phyloP scores from a whole-genome alignment of 306 rosid species.

The Vigna radiata region DNA sequence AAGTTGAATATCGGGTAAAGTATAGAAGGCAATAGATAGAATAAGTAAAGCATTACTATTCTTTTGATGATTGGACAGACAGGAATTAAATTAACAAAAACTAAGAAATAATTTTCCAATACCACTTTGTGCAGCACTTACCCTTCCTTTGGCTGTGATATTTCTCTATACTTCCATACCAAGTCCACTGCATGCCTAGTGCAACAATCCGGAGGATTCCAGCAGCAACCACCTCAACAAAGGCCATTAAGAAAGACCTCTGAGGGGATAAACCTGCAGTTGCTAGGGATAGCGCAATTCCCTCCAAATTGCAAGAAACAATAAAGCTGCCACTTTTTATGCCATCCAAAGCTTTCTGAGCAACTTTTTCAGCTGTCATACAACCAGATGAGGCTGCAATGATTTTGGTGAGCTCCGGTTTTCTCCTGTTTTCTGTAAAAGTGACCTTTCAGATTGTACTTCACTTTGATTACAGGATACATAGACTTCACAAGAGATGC shows the following conservation, averaged over 20 bases:
- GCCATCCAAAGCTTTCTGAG: constrained; percentile 77
- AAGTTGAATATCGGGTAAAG: constrained; percentile 8
- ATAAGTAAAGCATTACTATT: constrained; percentile 14
- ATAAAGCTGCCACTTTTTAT: constrained; percentile 73
- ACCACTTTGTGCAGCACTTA: constrained; percentile 47
- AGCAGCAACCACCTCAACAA: constrained; percentile 69
- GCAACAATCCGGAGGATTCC: constrained; percentile 65
- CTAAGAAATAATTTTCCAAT: not conserved
- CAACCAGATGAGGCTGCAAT: constrained; percentile 71
- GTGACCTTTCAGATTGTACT: constrained; percentile 30
- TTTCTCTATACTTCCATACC: constrained; percentile 81
- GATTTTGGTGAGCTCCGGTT: constrained; percentile 74
- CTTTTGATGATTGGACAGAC: constrained; percentile 5
- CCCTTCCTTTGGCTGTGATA: constrained; percentile 63
- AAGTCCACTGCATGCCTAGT: constrained; percentile 77
- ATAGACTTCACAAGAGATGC: constrained; percentile 5
- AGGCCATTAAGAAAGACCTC: constrained; percentile 84
- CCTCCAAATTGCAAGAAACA: constrained; percentile 85
- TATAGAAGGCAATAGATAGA: constrained; percentile 4
- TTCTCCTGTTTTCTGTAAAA: constrained; percentile 71
- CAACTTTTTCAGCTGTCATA: constrained; percentile 90
- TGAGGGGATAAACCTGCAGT: constrained; percentile 93
- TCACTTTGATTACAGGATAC: constrained; percentile 25
- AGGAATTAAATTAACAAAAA: not conserved
- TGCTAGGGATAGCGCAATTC: constrained; percentile 65